Evolutionary conservation across 805 yeast genomes (phyloP), one percentile per base, ranked within the genome.

Genomic region (Maudiozyma barnettii): DNA sequence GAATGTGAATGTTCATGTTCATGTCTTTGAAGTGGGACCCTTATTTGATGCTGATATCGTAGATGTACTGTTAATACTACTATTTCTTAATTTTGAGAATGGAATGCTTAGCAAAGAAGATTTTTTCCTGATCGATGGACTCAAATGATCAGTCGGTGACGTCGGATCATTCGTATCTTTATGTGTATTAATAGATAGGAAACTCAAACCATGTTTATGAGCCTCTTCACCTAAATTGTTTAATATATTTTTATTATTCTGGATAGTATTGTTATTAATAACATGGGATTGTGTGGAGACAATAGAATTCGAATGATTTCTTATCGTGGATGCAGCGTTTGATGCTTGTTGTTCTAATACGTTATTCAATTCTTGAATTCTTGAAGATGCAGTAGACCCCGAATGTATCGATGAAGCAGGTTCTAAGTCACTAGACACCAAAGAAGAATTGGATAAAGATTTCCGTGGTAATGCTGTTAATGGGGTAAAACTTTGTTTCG

Each of bases 61-160:
- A n/a, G n/a, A 40, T 22, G 19, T 43, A 22, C 19, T 30, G 14
- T 18, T 49, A 16, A 41, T 46, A 21, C 44, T 40, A 13, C 49
- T 45, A n/a, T 52, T 46, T 44, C 66, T 55, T 33, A 60, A 48
- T 48, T 54, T 64, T 23, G 65, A 52, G 39, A 54, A 59, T 44
- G 60, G 67, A 49, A 54, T 60, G 48, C 56, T 59, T 26, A 59
- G 47, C 12, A 63, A 45, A 8, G 67, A 55, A 7, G 60, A 41
- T 33, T 54, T 51, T 20, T 57, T 52, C 38, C 55, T 48, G 16
- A 50, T 39, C 10, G 30, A 30, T 20, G 40, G 40, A 14, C 37
- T 29, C 10, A n/a, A 19, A 36, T 23, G 41, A 22, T 22, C 44
- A 8, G 38, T 43, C 14, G 45, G 43, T 21, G 43, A 37, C 4